Base-by-base conservation (phyloP, 2,329 filamentous ascomycete genomes). In the Cercospora citrullina region DNA sequence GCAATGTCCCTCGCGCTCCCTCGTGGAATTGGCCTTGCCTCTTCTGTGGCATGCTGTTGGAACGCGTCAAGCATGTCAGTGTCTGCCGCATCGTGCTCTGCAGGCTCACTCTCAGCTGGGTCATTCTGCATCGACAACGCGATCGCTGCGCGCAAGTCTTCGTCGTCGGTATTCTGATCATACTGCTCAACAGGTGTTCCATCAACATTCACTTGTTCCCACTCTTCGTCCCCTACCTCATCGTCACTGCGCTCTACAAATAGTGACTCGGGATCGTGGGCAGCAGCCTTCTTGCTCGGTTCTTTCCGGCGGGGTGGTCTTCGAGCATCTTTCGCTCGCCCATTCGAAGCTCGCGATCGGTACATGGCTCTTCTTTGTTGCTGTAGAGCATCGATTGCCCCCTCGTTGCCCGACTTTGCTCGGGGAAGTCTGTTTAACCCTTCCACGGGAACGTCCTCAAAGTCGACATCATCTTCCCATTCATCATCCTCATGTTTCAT, bases 361-460 rank as follows among this genome's bases (percentile, higher is more conserved):
- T 86, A 85, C 9, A 85, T 73, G 9, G 79, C 80, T 70, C 80
- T 81, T 67, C 84, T 80, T 69, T 83, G 81, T 60, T 79, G 81
- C n/a, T 79, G 75, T 14, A 83, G 71, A 4, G 78, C 71, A 42
- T 71, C 67, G 74, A 26, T 79, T 18, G 63, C 66, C 18, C 72
- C 64, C 8, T 66, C 65, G 33, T 70, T 69, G 5, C 65, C 26
- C 77, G 64, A 78, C 60, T 80, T 80, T 36, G 82, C 76, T 72
- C 90, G 94, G 0, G 93, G 93, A 16, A 97, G 80, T 61, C 93
- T 86, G 74, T 97, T 97, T 12, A 97, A 76, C 0, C 94, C 94
- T 77, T 95, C 92, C 59, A 97, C 94, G 0, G 94, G 93, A 4
- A 97, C 90, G 79, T 97, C 94, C 77, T 97, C 94, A 74, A 97